Base-by-base conservation (phyloP, 2,329 filamentous ascomycete species). In the Ceratocystiopsis minuta region DNA sequence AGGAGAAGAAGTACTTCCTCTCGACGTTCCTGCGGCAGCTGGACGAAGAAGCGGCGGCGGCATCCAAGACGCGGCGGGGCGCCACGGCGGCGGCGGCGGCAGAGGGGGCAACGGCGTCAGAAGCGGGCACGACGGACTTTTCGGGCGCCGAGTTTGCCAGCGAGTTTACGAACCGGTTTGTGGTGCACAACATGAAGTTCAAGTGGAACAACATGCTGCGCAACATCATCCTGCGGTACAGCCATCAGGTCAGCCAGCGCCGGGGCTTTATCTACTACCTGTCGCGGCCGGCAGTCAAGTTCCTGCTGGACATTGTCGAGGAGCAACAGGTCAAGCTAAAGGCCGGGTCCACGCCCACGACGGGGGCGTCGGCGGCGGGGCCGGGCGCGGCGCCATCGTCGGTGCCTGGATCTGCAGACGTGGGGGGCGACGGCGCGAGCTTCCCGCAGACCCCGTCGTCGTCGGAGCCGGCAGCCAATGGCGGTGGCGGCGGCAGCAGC, bases 181-280 rank as follows among this genome's bases (percentile, higher is more conserved):
- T 96, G 51, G 81, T 98, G 41, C 90, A 98, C 65, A 98, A 98
- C 53, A 74, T 92, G 56, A 90, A 98, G 54, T 65, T 98, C 44
- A 98, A 98, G 59, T 98, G 90, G 90, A 96, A 94, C 63, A 98
- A 98, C 52, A 75, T 87, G 12, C 63, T 98, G 34, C 77, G 90
- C 45, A 96, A 98, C 55, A 95, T 95, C 53, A 90, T 98, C 39
- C 71, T 98, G 35, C 83, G 90, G 18, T 98, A 98, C 57, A 92
- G 90, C 48, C 90, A 98, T 55, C 90, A 98, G 64, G 90, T 93
- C 53, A 86, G 87, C 56, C 92, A 98, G 60, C 75, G 90, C 40
- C 78, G 90, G 50, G 92, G 90, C 41, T 96, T 98, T 55, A 79
- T 98, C 28, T 98, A 98, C 63, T 98, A 98, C 60, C 80, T 96